Evolutionary conservation across 2,329 filamentous ascomycete genomes (phyloP), one percentile per base, ranked within the genome.

Genomic region (Diaporthe sp.): DNA sequence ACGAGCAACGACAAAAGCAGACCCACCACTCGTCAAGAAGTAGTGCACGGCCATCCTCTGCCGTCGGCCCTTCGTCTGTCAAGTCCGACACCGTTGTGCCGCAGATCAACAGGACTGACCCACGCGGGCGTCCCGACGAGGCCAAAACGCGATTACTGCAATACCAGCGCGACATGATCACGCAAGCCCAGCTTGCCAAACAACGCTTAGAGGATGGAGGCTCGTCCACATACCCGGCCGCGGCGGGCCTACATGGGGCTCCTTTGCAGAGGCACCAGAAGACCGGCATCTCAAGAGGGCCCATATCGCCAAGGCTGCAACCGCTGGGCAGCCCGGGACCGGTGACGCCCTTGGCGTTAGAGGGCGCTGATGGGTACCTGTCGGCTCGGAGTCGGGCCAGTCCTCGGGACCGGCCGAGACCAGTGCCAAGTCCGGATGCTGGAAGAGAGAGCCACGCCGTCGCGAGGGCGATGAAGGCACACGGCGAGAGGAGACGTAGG

Each of bases 131-230:
- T 61, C 83, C 84, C 70, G 83, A 84, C 49, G 90, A 92, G 72
- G 85, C 87, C 28, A 88, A 87, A 75, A 86, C 86, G 39, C 87
- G 86, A 75, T 78, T 92, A 51, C 87, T 89, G 79, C 89, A 92
- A 78, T 92, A 92, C 78, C 89, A 92, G 79, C 85, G 88, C 67
- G 90, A 92, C 74, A 91, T 92, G 90, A 87, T 91, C 65, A 87
- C 88, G 1, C 90, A 92, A 79, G 89, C 90, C 10, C 84, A 85
- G 37, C 82, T 89, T 77, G 89, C 88, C 9, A 82, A 85, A 28
- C 83, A 81, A 12, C 78, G 81, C 12, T 76, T 80, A 9, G 76
- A 85, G 0, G 80, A 79, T 75, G 57, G 80, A 76, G 15, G 76
- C 79, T 46, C 78, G 76, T 77, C 79, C 76, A 78, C 80, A 60